Evolutionary conservation across 2,329 filamentous ascomycete genomes (phyloP).

Genomic region (Colletotrichum sp.): DNA sequence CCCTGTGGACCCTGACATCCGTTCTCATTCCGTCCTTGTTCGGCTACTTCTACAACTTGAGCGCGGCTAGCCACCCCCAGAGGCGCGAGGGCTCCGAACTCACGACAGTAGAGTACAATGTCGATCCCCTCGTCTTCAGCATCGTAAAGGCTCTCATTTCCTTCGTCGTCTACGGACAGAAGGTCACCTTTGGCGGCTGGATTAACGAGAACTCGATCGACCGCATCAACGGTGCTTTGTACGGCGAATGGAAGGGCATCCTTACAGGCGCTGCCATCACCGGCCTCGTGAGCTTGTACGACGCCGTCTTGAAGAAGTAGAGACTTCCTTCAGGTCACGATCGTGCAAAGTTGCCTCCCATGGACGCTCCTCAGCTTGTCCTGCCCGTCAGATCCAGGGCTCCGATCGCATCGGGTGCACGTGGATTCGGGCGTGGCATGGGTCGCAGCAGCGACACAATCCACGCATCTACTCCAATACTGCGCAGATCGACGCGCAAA

Average conservation of each 20-base stretch:
- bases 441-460: not conserved
- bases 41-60: conserved; percentile 93
- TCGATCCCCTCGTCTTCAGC: conserved; percentile 91
- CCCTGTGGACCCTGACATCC: conserved; percentile 78
- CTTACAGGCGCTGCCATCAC: conserved; percentile 73
- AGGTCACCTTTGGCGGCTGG: conserved; percentile 66
- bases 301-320: conserved; percentile 76
- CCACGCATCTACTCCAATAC: not conserved
- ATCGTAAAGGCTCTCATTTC: conserved; percentile 83
- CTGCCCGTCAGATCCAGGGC: not conserved
- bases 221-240: conserved; percentile 70
- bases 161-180: conserved; percentile 80
- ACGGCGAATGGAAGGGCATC: conserved; percentile 74
- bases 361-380: not conserved
- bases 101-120: conserved; percentile 55
- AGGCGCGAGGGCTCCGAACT: conserved; percentile 43
- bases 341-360: not conserved
- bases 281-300: conserved; percentile 74
- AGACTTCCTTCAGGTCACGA: not conserved
- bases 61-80: conserved; percentile 51
- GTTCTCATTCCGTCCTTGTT: conserved; percentile 71
- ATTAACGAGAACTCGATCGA: conserved; percentile 64
- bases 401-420: not conserved
- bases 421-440: not conserved
- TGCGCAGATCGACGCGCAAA: not conserved